phyloP scores from a whole-genome alignment of 2,329 filamentous ascomycete species.

The Penicillium brevicompactum region DNA sequence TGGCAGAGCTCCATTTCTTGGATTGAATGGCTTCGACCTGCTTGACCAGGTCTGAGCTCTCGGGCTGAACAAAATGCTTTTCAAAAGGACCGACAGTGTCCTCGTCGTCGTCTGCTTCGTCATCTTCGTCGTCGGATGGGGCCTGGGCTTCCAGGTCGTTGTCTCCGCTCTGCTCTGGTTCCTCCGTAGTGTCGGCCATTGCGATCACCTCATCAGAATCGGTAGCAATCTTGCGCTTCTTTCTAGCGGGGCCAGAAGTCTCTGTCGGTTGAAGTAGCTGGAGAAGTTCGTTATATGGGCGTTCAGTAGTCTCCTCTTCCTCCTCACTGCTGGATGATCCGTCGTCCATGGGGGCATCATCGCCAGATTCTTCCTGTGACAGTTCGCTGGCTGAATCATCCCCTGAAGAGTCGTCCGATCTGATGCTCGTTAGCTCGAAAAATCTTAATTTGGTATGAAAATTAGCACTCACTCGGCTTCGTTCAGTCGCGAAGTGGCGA shows the following conservation, averaged over 20 bases:
- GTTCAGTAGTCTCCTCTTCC: conserved; percentile 43
- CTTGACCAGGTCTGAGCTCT: conserved; percentile 61
- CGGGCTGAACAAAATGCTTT: conserved; percentile 71
- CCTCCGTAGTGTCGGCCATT: conserved; percentile 21
- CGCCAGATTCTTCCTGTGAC: conserved; percentile 44
- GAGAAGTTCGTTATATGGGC: conserved; percentile 60
- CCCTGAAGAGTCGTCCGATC: conserved; percentile 33
- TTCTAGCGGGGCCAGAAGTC: conserved; percentile 50
- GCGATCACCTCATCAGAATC: conserved; percentile 26
- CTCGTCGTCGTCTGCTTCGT: conserved; percentile 40
- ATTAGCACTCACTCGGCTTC: conserved; percentile 39
- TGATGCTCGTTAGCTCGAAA: conserved; percentile 19
- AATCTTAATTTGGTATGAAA: not conserved
- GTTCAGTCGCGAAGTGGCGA: conserved; percentile 41
- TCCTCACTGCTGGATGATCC: conserved; percentile 46
- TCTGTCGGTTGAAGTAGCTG: conserved; percentile 54
- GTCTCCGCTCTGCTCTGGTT: conserved; percentile 38
- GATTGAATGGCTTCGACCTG: conserved; percentile 51
- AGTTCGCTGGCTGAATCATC: conserved; percentile 44
- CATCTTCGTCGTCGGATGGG: conserved; percentile 45
- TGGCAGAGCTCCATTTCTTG: conserved; percentile 53
- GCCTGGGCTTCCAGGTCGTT: conserved; percentile 53
- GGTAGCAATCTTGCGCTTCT: conserved; percentile 55
- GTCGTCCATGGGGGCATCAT: conserved; percentile 40
- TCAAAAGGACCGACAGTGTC: conserved; percentile 72